Percentiles rank a stretch among this genome's conserved stretches.
Evolutionary conservation across 2,329 filamentous ascomycete genomes (phyloP).

Genomic region (Fusarium sp.): DNA sequence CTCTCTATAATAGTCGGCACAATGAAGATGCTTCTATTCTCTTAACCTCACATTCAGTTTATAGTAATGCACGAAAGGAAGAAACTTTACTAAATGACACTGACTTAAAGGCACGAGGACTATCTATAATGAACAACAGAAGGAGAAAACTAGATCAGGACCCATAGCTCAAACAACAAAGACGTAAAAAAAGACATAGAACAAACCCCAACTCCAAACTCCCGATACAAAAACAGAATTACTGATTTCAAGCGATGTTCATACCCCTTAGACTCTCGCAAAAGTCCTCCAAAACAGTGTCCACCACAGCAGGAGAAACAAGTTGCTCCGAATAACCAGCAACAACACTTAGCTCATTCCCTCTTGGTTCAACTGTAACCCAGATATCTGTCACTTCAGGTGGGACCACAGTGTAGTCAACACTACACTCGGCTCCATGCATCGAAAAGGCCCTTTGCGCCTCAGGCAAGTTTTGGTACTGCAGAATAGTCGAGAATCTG

Average conservation of each 20-base stretch:
- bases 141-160: too few relatives aligned
- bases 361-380: not conserved
- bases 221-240: too few relatives aligned
- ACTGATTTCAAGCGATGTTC: not conserved
- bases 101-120: too few relatives aligned
- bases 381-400: not conserved
- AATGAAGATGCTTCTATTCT: too few relatives aligned
- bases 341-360: not conserved
- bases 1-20: too few relatives aligned
- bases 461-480: slow-evolving; percentile 3
- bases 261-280: not conserved
- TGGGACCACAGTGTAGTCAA: not conserved
- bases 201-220: not conserved
- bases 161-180: too few relatives aligned
- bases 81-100: too few relatives aligned
- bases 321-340: not conserved
- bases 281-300: not conserved
- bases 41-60: too few relatives aligned
- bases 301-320: not conserved
- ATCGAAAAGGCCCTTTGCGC: not conserved
- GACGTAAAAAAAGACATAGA: not conserved
- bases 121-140: too few relatives aligned
- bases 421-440: not conserved
- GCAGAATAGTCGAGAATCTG: not conserved
- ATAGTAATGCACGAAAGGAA: too few relatives aligned